Base-by-base conservation (phyloP, 75 land plant genomes). In the Pinus taeda region DNA sequence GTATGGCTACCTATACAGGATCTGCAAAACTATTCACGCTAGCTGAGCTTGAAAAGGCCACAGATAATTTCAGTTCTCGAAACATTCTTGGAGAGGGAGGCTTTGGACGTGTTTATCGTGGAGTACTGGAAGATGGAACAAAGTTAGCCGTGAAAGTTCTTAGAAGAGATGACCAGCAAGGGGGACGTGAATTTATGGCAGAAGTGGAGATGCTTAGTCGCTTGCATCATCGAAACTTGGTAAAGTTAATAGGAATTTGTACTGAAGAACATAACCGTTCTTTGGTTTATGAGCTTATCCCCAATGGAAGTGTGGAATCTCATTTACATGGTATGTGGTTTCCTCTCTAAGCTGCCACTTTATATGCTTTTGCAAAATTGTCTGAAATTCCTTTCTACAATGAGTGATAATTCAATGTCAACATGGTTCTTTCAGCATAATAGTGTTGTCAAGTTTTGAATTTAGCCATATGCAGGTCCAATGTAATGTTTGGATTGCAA, bases 161-260 rank as follows among this genome's bases (percentile, higher is more conserved):
- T 30, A 92, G 84, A 29, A 83, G 86, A 66, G 94, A 90, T 77
- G 83, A 86, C 62, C 88, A 86, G 57, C 88, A 84, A 74, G 91
- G 98, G 74, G 98, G 91, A 17, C 92, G 91, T 26, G 98, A 96
- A 70, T 96, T 93, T 71, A 83, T 93, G 59, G 91, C 97, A 29
- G 98, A 96, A 77, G 89, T 94, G 24, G 98, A 96, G 85, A 93
- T 92, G 93, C 89, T 96, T 17, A 94, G 98, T 74, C 89, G 98
- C 11, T 76, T 96, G 76, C 98, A 96, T 81, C 98, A 96, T 33
- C 87, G 97, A 26, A 96, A 96, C 80, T 91, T 96, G 63, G 98
- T 96, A 53, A 94, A 96, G 79, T 84, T 96, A 72, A 81, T 93
- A 64, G 98, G 98, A 22, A 90, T 96, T 66, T 96, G 98, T 82